Evolutionary conservation across 495 filamentous ascomycete genomes (phyloP).

Genomic region (Penicillium canescens): DNA sequence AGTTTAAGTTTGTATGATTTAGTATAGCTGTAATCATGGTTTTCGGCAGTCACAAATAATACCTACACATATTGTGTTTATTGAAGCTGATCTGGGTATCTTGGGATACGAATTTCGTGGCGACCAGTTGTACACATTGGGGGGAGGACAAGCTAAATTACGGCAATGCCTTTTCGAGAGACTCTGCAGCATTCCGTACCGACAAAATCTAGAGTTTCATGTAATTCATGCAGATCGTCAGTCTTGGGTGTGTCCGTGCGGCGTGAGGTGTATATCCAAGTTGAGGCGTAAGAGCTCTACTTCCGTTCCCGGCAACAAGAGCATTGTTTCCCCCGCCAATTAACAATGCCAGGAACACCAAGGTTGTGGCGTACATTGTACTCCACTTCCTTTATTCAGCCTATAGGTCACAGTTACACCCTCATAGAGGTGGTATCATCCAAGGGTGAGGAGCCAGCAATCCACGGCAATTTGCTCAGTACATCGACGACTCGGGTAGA

Average conservation of each 20-base stretch:
- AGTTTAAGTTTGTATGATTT: too few relatives aligned
- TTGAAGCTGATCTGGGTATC: too few relatives aligned
- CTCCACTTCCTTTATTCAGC: too few relatives aligned
- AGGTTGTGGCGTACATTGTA: neutral
- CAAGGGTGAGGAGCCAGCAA: neutral
- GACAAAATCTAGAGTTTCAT: neutral
- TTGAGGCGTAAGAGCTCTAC: neutral
- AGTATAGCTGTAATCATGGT: too few relatives aligned
- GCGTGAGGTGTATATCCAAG: neutral
- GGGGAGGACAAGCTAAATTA: too few relatives aligned
- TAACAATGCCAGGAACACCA: neutral
- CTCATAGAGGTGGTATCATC: neutral
- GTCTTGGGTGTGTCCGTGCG: too few relatives aligned
- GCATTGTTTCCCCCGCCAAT: neutral
- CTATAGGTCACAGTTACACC: neutral
- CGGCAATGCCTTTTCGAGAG: too few relatives aligned
- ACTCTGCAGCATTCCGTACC: neutral
- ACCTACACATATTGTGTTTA: too few relatives aligned
- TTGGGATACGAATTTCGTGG: too few relatives aligned
- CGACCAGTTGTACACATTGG: too few relatives aligned
- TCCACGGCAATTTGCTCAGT: neutral
- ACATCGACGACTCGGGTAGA: neutral
- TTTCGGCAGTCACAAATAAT: too few relatives aligned
- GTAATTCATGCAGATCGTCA: neutral
- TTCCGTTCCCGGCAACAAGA: constrained; percentile 6